Percentiles rank a stretch among this genome's conserved stretches.
phyloP scores from a whole-genome alignment of 495 filamentous ascomycete genomes.

The Penicillium longicatenatum region DNA sequence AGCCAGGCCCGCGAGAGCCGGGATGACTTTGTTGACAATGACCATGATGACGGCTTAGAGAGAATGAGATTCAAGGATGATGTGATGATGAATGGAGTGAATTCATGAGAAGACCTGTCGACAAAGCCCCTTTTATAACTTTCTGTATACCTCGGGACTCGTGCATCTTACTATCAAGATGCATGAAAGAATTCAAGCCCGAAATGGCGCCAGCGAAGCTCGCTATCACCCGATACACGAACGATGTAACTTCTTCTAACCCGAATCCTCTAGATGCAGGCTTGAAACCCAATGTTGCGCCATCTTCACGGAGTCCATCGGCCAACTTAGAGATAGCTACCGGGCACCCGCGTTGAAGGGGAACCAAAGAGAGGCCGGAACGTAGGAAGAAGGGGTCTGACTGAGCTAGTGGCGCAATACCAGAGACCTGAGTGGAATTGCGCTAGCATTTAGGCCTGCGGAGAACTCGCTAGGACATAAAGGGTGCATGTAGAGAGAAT shows the following conservation, averaged over 20 bases:
- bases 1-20: conserved; percentile 30
- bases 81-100: background rate
- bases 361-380: background rate
- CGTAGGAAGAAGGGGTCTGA: background rate
- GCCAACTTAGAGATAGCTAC: background rate
- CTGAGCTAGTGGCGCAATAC: background rate
- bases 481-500: background rate
- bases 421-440: background rate
- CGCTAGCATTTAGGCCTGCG: background rate
- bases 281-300: background rate
- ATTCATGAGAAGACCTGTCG: background rate
- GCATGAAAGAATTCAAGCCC: too few species aligned
- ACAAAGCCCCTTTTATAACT: conserved; percentile 15
- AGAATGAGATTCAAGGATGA: background rate
- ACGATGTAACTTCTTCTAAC: background rate
- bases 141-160: background rate
- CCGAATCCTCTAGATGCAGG: background rate
- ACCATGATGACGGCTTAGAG: conserved; percentile 31
- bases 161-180: background rate
- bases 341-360: background rate
- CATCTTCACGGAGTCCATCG: conserved; percentile 8
- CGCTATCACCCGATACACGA: background rate
- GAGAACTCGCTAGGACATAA: background rate
- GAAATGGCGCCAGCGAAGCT: background rate
- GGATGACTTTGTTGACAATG: conserved; percentile 33